Base-by-base conservation (phyloP, 768 basidiomycete species). In the Trametes sanguinea region DNA sequence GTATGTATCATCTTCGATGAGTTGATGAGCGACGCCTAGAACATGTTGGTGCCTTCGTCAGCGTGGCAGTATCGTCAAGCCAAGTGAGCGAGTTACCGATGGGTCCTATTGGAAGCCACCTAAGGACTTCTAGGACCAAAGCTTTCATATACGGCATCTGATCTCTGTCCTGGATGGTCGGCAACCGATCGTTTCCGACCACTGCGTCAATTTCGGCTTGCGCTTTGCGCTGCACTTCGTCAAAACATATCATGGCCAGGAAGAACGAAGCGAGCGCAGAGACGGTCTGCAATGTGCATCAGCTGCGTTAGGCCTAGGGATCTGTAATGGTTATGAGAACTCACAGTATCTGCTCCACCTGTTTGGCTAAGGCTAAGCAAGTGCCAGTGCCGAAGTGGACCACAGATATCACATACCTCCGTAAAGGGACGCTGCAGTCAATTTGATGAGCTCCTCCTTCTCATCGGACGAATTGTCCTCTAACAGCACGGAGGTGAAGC, bases 101-200 rank as follows among this genome's bases (percentile, higher is more conserved):
- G 0, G 77, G 77, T 37, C 65, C 69, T 0, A 73, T 67, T 2
- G 75, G 77, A 33, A 69, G 68, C 77, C 77, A 78, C 0, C 77
- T 72, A 17, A 73, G 39, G 0, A 73, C 69, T 64, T 78, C 77
- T 4, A 71, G 48, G 57, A 35, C 52, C 57, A 78, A 13, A 50
- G 73, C 64, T 65, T 60, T 62, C 13, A 69, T 22, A 56, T 69
- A 71, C 5, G 68, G 68, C 8, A 71, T 57, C 27, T 30, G 33
- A 3, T 64, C 64, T 8, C 58, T 52, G 35, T 72, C 71, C 0
- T 56, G 58, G 11, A 68, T 78, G 0, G 74, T 76, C 2, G 90
- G 90, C 33, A 90, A 74, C 29, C 76, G 68, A 22, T 65, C 69
- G 2, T 55, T 46, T 11, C 76, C 76, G 16, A 77, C 45, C 17